Evolutionary conservation across 768 basidiomycete genomes (phyloP), one percentile per base, ranked within the genome.

Genomic region (Suillus lakei): DNA sequence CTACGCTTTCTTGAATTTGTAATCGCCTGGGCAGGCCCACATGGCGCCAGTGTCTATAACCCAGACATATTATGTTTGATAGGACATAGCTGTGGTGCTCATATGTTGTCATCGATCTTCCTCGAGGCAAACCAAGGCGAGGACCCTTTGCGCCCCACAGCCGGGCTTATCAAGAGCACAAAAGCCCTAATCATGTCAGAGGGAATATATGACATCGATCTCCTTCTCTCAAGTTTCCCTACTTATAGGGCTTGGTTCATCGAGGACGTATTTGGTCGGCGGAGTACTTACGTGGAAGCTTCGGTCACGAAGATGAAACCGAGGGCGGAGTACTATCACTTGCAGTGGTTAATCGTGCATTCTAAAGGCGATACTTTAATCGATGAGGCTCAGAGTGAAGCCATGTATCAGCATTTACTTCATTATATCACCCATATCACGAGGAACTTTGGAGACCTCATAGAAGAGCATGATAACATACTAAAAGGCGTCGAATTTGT

Each of bases 71-170:
- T 94, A 51, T 83, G 85, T 76, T 80, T 93, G 50, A 79, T 92
- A 30, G 92, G 92, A 15, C 93, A 95, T 76, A 93, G 91, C 76
- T 92, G 91, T 77, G 83, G 89, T 66, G 91, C 93, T 1, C 93
- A 95, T 75, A 94, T 95, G 83, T 78, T 94, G 13, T 76, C 85
- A 48, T 85, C 88, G 64, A 85, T 95, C 36, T 84, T 93, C 73
- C 81, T 94, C 64, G 80, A 86, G 71, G 72, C 79, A 60, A 76
- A 80, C 2, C 83, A 83, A 5, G 46, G 34, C 38, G 68, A 65
- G 51, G 12, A 68, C 67, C 30, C 39, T 59, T 81, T 91, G 26
- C 74, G 75, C 18, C 91, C 90, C 0, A 72, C 74, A 80, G 51
- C 70, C 71, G 15, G 60, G 62, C 43, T 78, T 89, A 23, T 76